Conservation (phyloP, 768 basidiomycete genomes). For the Russula sp. region DNA sequence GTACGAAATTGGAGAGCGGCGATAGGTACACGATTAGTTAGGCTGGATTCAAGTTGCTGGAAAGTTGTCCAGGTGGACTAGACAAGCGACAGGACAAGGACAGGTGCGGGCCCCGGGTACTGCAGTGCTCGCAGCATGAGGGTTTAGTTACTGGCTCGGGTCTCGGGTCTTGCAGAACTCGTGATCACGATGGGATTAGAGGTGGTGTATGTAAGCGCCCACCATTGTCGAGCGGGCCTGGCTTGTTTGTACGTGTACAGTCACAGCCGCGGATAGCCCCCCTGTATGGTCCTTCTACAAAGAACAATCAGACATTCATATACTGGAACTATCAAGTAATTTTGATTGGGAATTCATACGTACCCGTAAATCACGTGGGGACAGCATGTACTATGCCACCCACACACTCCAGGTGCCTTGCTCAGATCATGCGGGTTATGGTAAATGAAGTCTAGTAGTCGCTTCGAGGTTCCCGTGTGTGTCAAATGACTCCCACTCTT, state of each 20-base stretch:
- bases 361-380: not conserved
- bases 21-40: not conserved
- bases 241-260: not conserved
- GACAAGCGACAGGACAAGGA: not conserved
- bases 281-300: not conserved
- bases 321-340: not conserved
- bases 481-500: conserved; percentile 48
- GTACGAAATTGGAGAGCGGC: not conserved
- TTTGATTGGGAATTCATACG: not conserved
- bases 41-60: not conserved
- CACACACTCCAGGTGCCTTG: not conserved
- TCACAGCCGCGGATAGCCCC: not conserved
- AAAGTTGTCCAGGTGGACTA: not conserved
- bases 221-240: not conserved
- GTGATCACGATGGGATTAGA: not conserved
- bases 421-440: not conserved
- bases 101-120: not conserved
- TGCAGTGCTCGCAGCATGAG: not conserved
- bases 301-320: conserved; percentile 4
- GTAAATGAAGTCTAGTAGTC: not conserved
- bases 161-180: not conserved
- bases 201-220: not conserved
- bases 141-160: not conserved
- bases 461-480: conserved; percentile 9
- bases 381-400: not conserved